phyloP scores from a whole-genome alignment of 2,329 filamentous ascomycete genomes.

The Colletotrichum horii region DNA sequence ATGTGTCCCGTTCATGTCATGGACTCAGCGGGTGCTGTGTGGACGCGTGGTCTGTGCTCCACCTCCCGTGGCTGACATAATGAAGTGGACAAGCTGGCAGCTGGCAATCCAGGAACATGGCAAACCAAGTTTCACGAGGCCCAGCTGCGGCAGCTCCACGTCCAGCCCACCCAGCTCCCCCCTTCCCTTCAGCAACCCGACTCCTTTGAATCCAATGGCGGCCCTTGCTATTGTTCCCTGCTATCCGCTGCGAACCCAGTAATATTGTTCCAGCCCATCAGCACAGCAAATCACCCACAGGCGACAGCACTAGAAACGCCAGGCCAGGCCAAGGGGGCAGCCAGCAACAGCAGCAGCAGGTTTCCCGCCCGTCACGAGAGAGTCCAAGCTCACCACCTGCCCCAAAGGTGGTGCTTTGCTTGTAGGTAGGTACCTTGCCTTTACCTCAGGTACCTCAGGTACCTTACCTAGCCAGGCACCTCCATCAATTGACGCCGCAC shows the following conservation, averaged over 20 bases:
- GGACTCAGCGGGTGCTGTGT: too few species aligned
- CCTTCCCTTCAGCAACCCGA: not conserved
- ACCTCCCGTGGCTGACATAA: not conserved
- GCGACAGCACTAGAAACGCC: not conserved
- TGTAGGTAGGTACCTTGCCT: not conserved
- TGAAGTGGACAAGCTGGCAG: not conserved
- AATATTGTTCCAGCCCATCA: constrained; percentile 12
- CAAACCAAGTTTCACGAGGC: not conserved
- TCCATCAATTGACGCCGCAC: not conserved
- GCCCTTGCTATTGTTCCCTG: not conserved
- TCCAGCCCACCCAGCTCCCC: not conserved
- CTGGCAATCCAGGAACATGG: not conserved
- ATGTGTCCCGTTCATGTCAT: not conserved
- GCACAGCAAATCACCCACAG: not conserved
- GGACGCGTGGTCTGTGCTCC: not conserved
- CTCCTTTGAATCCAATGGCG: not conserved
- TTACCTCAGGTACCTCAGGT: not conserved
- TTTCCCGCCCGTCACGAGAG: constrained; percentile 2
- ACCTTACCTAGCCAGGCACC: not conserved
- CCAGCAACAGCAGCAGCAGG: not conserved
- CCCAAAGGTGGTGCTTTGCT: not conserved
- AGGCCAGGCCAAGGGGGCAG: not conserved
- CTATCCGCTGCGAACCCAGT: not conserved
- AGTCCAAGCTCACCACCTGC: constrained; percentile 18
- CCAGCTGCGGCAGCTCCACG: not conserved